These are phyloP conservation scores for Boletus reticulatus DNA, from an alignment of 768 basidiomycete genomes.

Conservation along the genomic window DNA sequence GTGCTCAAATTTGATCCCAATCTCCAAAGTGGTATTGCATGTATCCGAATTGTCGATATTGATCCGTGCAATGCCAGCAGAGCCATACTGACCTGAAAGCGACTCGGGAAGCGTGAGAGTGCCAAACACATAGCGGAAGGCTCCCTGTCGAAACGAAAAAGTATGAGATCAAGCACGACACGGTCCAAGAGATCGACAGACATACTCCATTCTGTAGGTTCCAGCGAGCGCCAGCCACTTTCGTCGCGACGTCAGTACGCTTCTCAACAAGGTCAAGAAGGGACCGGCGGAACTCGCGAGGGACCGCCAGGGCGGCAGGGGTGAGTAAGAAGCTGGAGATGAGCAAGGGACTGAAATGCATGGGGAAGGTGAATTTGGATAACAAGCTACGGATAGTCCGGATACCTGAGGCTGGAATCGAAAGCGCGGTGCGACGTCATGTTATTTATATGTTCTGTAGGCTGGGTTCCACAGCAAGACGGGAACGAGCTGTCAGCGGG, in stretches of 20 bases:
- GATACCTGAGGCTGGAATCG: too few relatives aligned
- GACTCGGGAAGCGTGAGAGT: not conserved
- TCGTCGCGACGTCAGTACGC: not conserved
- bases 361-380: not conserved
- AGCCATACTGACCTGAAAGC: not conserved
- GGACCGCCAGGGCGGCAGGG: not conserved
- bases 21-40: not conserved
- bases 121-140: not conserved
- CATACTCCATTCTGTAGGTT: not conserved
- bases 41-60: conserved; percentile 3
- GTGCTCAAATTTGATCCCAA: not conserved
- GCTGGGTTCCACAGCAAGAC: too few relatives aligned
- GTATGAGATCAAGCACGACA: not conserved
- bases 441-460: too few relatives aligned
- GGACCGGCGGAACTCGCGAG: not conserved
- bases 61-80: not conserved
- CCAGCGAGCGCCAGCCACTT: conserved; percentile 1
- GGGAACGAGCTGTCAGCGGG: too few relatives aligned
- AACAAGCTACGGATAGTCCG: not conserved
- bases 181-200: not conserved
- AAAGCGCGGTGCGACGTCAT: too few relatives aligned
- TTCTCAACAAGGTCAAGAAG: not conserved
- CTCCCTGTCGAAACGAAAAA: not conserved
- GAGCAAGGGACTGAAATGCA: not conserved
- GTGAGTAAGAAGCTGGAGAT: not conserved